phyloP scores from a whole-genome alignment of 176 grass and related monocot species.

The Cymbopogon citratus region DNA sequence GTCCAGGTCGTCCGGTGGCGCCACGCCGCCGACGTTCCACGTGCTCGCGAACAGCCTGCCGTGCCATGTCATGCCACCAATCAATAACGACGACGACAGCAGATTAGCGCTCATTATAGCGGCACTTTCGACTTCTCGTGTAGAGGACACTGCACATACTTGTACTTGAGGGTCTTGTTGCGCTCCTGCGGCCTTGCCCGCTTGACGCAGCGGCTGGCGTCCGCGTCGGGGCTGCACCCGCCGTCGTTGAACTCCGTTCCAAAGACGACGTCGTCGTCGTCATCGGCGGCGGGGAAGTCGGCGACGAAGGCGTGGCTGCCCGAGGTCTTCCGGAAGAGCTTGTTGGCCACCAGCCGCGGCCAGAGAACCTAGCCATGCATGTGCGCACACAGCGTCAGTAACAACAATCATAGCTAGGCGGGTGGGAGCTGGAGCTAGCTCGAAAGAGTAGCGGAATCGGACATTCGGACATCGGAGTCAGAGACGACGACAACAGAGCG shows the following conservation, averaged over 20 bases:
- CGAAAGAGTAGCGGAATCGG: not conserved
- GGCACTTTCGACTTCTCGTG: too few species aligned
- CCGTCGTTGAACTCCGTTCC: conserved; percentile 27
- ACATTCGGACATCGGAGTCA: not conserved
- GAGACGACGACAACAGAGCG: not conserved
- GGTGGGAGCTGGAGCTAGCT: not conserved
- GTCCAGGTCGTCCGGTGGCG: conserved; percentile 59
- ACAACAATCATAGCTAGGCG: not conserved
- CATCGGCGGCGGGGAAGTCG: conserved; percentile 47
- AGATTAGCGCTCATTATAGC: too few species aligned
- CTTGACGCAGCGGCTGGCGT: conserved; percentile 36
- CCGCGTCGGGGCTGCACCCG: conserved; percentile 36
- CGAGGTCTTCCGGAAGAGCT: conserved; percentile 62
- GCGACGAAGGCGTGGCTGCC: conserved; percentile 62
- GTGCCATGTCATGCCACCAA: not conserved
- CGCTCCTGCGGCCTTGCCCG: conserved; percentile 23
- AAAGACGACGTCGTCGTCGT: not conserved
- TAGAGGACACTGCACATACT: too few species aligned
- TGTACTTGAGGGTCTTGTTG: conserved; percentile 54
- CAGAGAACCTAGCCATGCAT: conserved; percentile 57
- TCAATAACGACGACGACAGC: not conserved
- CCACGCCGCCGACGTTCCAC: conserved; percentile 88
- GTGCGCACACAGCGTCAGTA: not conserved
- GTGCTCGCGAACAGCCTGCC: conserved; percentile 86
- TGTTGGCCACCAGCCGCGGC: conserved; percentile 84